Conservation (phyloP, 179 eudicot species). For the Patellifolia procumbens region DNA sequence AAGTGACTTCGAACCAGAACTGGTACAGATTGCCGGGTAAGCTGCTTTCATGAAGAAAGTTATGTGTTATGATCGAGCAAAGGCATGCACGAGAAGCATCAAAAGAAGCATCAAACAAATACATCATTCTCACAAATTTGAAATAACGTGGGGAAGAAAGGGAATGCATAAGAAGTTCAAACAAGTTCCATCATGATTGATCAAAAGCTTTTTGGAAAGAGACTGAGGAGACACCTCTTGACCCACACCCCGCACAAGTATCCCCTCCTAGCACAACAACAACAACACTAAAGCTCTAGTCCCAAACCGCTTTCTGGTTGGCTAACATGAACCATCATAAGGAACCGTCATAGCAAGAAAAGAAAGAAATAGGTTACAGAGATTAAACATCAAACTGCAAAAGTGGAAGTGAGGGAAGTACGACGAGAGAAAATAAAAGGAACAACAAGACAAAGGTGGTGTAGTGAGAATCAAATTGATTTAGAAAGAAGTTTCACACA, state of each 20-base stretch:
- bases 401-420: too few species aligned
- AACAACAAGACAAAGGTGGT: too few species aligned
- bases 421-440: too few species aligned
- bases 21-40: constrained; percentile 57
- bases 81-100: constrained; percentile 10
- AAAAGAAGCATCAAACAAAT: too few species aligned
- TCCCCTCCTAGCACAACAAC: neutral
- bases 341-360: too few species aligned
- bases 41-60: constrained; percentile 49
- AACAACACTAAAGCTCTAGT: too few species aligned
- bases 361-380: too few species aligned
- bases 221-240: neutral
- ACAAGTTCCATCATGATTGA: neutral
- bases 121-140: constrained; percentile 2
- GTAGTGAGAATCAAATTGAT: too few species aligned
- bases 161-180: constrained; percentile 11
- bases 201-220: neutral
- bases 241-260: neutral
- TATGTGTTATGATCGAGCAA: constrained; percentile 23
- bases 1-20: constrained; percentile 64
- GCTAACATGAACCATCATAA: too few species aligned
- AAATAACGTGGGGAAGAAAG: neutral
- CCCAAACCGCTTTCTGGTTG: too few species aligned
- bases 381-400: too few species aligned
- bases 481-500: neutral